A percentile compares a stretch with the other conserved stretches of the same genome.
phyloP scores from a whole-genome alignment of 1,139 yeast genomes.

The Kurtzmaniella natalensis region DNA sequence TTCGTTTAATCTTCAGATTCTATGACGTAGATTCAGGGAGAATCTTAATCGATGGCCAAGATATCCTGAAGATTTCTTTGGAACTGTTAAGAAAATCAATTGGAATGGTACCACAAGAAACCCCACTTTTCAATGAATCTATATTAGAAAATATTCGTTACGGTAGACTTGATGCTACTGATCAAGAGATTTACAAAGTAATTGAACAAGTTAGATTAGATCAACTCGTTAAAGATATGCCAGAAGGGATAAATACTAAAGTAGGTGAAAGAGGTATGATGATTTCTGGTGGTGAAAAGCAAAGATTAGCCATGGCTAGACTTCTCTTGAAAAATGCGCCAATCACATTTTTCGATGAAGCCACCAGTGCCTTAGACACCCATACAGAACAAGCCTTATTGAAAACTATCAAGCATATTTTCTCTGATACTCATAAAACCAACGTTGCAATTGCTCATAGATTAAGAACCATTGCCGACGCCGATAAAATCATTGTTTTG shows the following conservation, averaged over 20 bases:
- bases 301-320: slow-evolving; percentile 89
- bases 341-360: slow-evolving; percentile 93
- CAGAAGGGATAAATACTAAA: slow-evolving; percentile 77
- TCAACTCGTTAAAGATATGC: slow-evolving; percentile 60
- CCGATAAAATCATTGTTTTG: slow-evolving; percentile 88
- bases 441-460: slow-evolving; percentile 93
- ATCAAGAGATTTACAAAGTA: slow-evolving; percentile 64
- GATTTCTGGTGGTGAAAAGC: slow-evolving; percentile 99
- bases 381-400: slow-evolving; percentile 88
- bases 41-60: slow-evolving; percentile 85
- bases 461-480: slow-evolving; percentile 87
- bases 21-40: slow-evolving; percentile 80
- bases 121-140: slow-evolving; percentile 91
- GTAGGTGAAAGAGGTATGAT: slow-evolving; percentile 99
- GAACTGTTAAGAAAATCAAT: slow-evolving; percentile 69
- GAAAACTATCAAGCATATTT: slow-evolving; percentile 62
- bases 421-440: slow-evolving; percentile 57
- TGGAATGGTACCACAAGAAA: slow-evolving; percentile 97
- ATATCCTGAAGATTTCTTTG: slow-evolving; percentile 68
- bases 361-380: slow-evolving; percentile 94
- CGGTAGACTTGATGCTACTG: slow-evolving; percentile 72
- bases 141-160: slow-evolving; percentile 83
- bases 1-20: slow-evolving; percentile 80
- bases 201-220: slow-evolving; percentile 69
- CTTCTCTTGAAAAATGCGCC: slow-evolving; percentile 79